These are phyloP conservation scores for Prinsepia uniflora DNA, from an alignment of 306 rosid genomes.

Conservation along the genomic window DNA sequence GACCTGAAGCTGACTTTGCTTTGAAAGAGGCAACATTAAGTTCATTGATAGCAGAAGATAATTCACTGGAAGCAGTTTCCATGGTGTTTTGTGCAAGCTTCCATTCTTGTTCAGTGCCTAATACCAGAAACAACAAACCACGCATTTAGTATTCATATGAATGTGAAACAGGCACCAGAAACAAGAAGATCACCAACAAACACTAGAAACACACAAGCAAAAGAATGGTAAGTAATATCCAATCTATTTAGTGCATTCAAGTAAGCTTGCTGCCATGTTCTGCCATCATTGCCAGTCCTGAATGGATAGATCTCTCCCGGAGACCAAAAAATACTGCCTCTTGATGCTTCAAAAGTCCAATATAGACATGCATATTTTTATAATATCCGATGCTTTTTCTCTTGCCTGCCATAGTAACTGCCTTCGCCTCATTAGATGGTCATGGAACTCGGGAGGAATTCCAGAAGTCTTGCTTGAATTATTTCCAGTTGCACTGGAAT, in stretches of 20 bases:
- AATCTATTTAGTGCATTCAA: conserved; percentile 66
- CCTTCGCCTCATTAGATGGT: conserved; percentile 66
- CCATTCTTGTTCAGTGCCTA: conserved; percentile 96
- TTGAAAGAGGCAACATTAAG: conserved; percentile 68
- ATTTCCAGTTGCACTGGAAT: conserved; percentile 53
- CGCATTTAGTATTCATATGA: conserved; percentile 17
- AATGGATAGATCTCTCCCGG: conserved; percentile 59
- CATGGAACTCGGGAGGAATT: conserved; percentile 90
- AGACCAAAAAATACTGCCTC: conserved; percentile 68
- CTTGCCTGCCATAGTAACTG: conserved; percentile 69
- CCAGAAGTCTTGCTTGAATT: conserved; percentile 63
- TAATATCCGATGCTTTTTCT: conserved; percentile 76
- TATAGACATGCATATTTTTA: conserved; percentile 64
- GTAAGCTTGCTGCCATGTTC: conserved; percentile 86
- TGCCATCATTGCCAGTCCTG: conserved; percentile 56
- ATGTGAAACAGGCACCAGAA: conserved; percentile 17
- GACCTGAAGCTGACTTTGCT: conserved; percentile 92
- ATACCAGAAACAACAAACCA: conserved; percentile 32
- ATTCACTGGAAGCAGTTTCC: conserved; percentile 81
- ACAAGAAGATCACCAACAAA: conserved; percentile 12
- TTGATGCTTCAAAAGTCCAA: conserved; percentile 91
- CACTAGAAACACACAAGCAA: conserved; percentile 55
- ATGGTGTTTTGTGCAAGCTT: conserved; percentile 79
- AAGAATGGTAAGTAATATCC: conserved; percentile 76
- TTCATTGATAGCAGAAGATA: conserved; percentile 67